Evolutionary conservation across 805 yeast species (phyloP).

Genomic region (Saccharomycopsis sp.): DNA sequence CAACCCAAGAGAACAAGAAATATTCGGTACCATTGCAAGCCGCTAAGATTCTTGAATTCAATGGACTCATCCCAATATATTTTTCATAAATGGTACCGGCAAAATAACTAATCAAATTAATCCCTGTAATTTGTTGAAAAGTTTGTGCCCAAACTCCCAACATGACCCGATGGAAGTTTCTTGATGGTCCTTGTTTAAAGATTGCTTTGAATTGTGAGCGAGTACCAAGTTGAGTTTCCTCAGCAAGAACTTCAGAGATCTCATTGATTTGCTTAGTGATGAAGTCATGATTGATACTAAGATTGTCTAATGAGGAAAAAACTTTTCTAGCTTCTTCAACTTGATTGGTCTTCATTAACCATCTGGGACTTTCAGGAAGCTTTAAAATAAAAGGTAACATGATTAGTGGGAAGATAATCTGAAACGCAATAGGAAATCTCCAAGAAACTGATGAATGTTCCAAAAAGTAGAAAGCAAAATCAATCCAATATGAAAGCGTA

Average conservation of each 20-base stretch:
- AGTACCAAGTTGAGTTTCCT: neutral
- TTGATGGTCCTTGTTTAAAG: slow-evolving; percentile 48
- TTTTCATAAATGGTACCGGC: slow-evolving; percentile 42
- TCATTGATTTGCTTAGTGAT: slow-evolving; percentile 4
- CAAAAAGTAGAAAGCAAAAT: slow-evolving; percentile 57
- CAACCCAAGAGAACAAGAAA: slow-evolving; percentile 42
- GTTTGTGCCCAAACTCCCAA: slow-evolving; percentile 58
- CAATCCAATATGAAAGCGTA: slow-evolving; percentile 64
- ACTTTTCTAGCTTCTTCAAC: slow-evolving; percentile 10
- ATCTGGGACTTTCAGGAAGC: slow-evolving; percentile 45
- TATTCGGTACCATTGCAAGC: slow-evolving; percentile 53
- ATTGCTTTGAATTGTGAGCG: slow-evolving; percentile 22
- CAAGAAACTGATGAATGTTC: slow-evolving; percentile 27
- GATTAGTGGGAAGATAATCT: slow-evolving; percentile 38
- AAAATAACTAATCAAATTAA: slow-evolving; percentile 62
- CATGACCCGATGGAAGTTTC: slow-evolving; percentile 48
- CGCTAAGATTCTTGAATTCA: slow-evolving; percentile 48
- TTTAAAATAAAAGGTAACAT: slow-evolving; percentile 18
- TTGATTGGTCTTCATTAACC: slow-evolving; percentile 31
- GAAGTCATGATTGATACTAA: neutral
- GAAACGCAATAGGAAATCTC: slow-evolving; percentile 74
- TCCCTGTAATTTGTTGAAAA: slow-evolving; percentile 61
- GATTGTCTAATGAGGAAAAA: neutral
- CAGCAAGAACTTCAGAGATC: neutral
- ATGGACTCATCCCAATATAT: slow-evolving; percentile 37